These are phyloP conservation scores for Salix exigua DNA, from an alignment of 345 rosid genomes.

Conservation along the genomic window DNA sequence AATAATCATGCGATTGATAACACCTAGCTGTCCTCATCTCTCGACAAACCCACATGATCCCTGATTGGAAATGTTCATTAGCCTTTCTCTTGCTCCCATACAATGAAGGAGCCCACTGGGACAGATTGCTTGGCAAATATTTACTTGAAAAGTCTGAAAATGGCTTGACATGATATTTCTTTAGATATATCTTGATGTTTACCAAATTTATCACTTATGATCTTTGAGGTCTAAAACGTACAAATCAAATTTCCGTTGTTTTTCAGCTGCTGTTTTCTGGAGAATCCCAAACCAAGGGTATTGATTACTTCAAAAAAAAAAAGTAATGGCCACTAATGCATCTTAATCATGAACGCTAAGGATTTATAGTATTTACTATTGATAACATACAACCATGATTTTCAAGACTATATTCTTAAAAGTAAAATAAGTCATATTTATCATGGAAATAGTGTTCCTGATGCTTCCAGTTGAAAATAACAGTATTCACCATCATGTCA, in stretches of 20 bases:
- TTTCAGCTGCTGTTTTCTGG: background rate
- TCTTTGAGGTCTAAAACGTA: background rate
- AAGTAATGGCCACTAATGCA: background rate
- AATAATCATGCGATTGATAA: constrained; percentile 4
- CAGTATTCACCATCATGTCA: background rate
- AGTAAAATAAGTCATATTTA: background rate
- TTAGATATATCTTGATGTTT: background rate
- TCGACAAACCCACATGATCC: background rate
- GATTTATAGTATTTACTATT: background rate
- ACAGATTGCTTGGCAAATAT: background rate
- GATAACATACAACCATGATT: background rate
- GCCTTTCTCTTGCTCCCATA: background rate
- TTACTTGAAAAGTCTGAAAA: background rate
- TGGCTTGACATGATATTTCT: background rate
- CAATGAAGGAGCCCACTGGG: background rate
- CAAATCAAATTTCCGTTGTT: background rate
- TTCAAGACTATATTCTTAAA: background rate
- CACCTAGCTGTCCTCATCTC: background rate
- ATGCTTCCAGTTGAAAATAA: background rate
- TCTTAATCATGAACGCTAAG: background rate
- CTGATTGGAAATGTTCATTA: background rate
- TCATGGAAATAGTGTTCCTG: background rate
- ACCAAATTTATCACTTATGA: background rate
- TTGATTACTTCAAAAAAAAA: background rate
- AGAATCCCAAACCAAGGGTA: background rate